Evolutionary conservation across 805 yeast genomes (phyloP).

Genomic region (Ogataea kodamae): DNA sequence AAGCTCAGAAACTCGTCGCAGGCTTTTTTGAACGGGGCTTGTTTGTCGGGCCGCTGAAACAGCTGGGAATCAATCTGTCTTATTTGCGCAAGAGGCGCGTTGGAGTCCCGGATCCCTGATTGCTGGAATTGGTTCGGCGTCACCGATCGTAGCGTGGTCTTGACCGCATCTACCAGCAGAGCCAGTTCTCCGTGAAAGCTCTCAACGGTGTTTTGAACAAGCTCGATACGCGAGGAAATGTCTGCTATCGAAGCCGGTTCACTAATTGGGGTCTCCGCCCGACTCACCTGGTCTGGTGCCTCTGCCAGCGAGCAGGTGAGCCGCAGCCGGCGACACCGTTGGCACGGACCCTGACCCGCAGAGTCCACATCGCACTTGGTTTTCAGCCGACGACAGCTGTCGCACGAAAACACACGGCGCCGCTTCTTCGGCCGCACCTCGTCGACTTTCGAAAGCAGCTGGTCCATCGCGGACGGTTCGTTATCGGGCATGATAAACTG

Average conservation of each 20-base stretch:
- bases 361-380: conserved; percentile 55
- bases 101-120: conserved; percentile 15
- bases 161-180: conserved; percentile 16
- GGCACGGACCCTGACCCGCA: conserved; percentile 42
- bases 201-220: conserved; percentile 17
- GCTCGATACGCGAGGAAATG: conserved; percentile 12
- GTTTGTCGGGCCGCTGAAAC: conserved; percentile 22
- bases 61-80: conserved; percentile 29
- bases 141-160: conserved; percentile 14
- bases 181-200: conserved; percentile 18
- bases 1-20: conserved; percentile 45
- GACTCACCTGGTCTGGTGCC: not conserved
- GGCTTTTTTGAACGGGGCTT: conserved; percentile 33
- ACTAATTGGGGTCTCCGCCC: not conserved
- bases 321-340: conserved; percentile 47
- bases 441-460: too few relatives aligned
- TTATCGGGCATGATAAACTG: too few relatives aligned
- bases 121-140: conserved; percentile 13
- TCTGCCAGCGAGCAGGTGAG: conserved; percentile 44
- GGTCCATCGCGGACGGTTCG: too few relatives aligned
- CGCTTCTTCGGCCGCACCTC: too few relatives aligned
- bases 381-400: conserved; percentile 50
- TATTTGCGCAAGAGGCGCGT: conserved; percentile 33
- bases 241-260: conserved; percentile 3
- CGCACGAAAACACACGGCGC: conserved; percentile 40